Evolutionary conservation across 2,329 filamentous ascomycete genomes (phyloP), one percentile per base, ranked within the genome.

Genomic region (Paramyrothecium roridum): DNA sequence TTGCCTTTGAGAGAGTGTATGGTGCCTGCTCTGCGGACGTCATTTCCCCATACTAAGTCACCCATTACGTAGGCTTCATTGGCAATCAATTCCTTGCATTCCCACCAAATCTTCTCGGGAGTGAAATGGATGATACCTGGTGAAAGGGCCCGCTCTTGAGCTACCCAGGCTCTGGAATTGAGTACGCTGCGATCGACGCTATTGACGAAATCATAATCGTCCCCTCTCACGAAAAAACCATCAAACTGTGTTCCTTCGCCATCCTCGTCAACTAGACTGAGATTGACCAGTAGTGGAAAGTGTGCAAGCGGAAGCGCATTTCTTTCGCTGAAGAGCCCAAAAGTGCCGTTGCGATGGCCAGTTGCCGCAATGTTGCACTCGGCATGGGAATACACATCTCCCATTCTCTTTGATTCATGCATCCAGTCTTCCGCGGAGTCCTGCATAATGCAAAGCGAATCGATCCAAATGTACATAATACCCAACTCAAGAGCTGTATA

Each of bases 401-500:
- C 50, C 58, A 63, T 61, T n/a, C 19, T 48, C 1, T 55, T 21
- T 3, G 57, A 57, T 45, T 65, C 61, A 23, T 40, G 45, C 2
- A 19, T 46, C 60, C 63, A 63, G 46, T 65, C 60, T 1, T 53
- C 49, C 4, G 46, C 17, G 26, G 52, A 53, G 17, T 63, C 57
- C 8, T 63, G 60, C 6, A 62, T 40, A 12, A 65, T 63, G 52
- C 61, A 63, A 3, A 62, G 8, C 45, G 55, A 52, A 22, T 61
- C 58, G 30, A 58, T 56, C 60, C 58, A 63, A 13, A 61, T 23
- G 43, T 57, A 55, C n/a, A n/a, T n/a, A n/a, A n/a, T n/a, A n/a
- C n/a, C n/a, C n/a, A n/a, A n/a, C n/a, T n/a, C n/a, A n/a, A n/a
- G n/a, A n/a, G n/a, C n/a, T n/a, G n/a, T n/a, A n/a, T n/a, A n/a